phyloP scores from a whole-genome alignment of 176 grass and related monocot species.

The Luzula sylvatica region DNA sequence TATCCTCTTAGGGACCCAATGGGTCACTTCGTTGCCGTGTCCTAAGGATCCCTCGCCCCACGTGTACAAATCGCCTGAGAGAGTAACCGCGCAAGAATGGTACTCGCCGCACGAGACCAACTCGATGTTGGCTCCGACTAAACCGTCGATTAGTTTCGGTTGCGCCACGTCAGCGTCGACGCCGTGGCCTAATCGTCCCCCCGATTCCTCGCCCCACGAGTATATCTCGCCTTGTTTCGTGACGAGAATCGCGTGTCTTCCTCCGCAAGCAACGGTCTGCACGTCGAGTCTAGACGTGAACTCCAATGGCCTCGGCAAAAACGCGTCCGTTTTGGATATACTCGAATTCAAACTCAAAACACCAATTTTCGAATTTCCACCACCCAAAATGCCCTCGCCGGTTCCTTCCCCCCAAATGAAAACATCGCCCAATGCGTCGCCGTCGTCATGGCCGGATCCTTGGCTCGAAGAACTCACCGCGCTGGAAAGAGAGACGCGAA shows the following conservation, averaged over 20 bases:
- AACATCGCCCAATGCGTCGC: constrained; percentile 89
- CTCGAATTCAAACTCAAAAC: constrained; percentile 40
- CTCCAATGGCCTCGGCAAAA: constrained; percentile 84
- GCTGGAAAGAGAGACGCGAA: constrained; percentile 89
- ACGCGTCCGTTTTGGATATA: constrained; percentile 55
- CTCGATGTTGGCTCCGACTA: constrained; percentile 82
- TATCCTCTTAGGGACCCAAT: constrained; percentile 84
- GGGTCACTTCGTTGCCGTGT: constrained; percentile 74
- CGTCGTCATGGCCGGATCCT: constrained; percentile 91
- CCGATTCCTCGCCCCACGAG: constrained; percentile 96
- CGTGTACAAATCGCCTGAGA: constrained; percentile 87
- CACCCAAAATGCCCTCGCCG: constrained; percentile 81
- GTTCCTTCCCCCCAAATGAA: constrained; percentile 99
- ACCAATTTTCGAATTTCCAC: constrained; percentile 57
- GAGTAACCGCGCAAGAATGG: constrained; percentile 92
- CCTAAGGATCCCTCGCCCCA: constrained; percentile 93
- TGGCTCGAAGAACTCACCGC: constrained; percentile 98
- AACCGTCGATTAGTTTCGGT: constrained; percentile 86
- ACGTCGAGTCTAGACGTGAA: constrained; percentile 92
- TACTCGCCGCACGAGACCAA: constrained; percentile 81
- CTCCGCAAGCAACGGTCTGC: constrained; percentile 92
- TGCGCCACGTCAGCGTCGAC: constrained; percentile 88
- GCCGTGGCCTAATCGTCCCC: constrained; percentile 86
- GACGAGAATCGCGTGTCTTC: constrained; percentile 79
- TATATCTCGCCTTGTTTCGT: constrained; percentile 97